phyloP scores from a whole-genome alignment of 2,329 filamentous ascomycete genomes.

The Colletotrichum magnum region DNA sequence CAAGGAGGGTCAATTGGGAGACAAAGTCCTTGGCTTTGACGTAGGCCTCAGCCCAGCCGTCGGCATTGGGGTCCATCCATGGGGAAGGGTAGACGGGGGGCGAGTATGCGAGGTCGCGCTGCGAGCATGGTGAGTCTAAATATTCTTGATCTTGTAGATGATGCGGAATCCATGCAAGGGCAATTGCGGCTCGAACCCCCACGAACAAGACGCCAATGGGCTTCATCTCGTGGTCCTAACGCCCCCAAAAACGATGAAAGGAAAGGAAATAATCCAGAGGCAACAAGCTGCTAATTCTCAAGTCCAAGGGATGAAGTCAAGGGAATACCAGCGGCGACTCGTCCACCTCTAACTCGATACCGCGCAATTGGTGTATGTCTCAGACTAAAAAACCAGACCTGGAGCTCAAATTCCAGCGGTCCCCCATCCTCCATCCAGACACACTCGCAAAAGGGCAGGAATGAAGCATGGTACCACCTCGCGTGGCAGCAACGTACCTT shows the following conservation, averaged over 20 bases:
- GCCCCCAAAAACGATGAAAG: neutral
- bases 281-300: too few species aligned
- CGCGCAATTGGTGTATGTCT: constrained; percentile 1
- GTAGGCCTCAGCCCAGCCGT: constrained; percentile 83
- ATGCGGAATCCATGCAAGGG: neutral
- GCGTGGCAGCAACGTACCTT: constrained; percentile 32
- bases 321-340: neutral
- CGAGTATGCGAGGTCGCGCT: constrained; percentile 54
- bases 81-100: constrained; percentile 85
- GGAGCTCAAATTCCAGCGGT: neutral
- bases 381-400: neutral
- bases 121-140: constrained; percentile 5
- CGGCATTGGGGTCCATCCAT: constrained; percentile 82
- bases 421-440: neutral
- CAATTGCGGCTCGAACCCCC: neutral
- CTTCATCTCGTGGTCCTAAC: neutral
- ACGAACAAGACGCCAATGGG: neutral
- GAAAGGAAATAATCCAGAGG: neutral
- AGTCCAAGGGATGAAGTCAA: neutral
- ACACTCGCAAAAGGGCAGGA: neutral
- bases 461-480: neutral
- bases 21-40: constrained; percentile 83
- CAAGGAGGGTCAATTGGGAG: constrained; percentile 83
- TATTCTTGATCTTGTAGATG: neutral
- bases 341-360: neutral